These are phyloP conservation scores for Ophiostoma triangulosporum DNA, from an alignment of 2,329 filamentous ascomycete genomes.

Conservation along the genomic window DNA sequence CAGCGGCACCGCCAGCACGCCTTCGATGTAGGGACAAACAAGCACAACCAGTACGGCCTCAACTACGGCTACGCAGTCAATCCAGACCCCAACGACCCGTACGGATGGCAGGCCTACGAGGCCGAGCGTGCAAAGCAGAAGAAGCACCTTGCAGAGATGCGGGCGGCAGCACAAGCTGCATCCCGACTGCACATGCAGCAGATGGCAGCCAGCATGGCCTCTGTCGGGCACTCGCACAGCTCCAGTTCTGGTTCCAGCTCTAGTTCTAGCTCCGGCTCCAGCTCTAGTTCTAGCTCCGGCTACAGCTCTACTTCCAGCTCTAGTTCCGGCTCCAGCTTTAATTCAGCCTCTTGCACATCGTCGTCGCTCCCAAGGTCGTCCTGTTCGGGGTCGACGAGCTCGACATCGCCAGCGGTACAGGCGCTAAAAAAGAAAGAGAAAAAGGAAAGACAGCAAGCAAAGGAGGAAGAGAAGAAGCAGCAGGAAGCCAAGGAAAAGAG, in stretches of 20 bases:
- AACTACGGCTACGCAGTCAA: constrained; percentile 3
- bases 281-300: too few species aligned
- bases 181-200: neutral
- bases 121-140: constrained; percentile 1
- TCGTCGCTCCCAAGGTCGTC: neutral
- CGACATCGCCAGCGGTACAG: neutral
- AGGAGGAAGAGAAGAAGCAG: neutral
- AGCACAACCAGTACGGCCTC: constrained; percentile 8
- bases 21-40: constrained; percentile 2
- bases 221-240: neutral
- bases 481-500: neutral
- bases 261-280: too few species aligned
- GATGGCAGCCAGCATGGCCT: neutral
- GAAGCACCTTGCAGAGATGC: neutral
- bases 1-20: neutral
- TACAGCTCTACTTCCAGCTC: too few species aligned
- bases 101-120: constrained; percentile 8
- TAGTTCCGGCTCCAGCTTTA: neutral
- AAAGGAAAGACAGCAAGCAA: neutral
- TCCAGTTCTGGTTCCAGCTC: too few species aligned
- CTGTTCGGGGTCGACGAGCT: neutral
- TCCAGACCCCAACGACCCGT: constrained; percentile 2
- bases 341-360: neutral
- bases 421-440: neutral
- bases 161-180: neutral